Evolutionary conservation across 805 yeast species (phyloP), one percentile per base, ranked within the genome.

Genomic region (Candida gorgasii): DNA sequence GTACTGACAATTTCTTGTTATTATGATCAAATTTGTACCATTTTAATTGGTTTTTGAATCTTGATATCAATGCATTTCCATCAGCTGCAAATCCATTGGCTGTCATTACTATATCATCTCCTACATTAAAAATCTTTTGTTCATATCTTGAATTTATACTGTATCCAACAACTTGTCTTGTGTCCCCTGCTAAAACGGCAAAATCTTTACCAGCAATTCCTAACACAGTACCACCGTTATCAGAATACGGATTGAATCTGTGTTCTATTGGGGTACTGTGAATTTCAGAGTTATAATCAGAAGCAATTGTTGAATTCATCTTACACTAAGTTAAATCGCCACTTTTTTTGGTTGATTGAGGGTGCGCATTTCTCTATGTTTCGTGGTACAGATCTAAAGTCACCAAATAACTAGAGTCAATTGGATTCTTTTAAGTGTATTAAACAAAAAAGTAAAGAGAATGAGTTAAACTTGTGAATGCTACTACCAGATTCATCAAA

Each of bases 161-260:
- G 68, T 89, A 93, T 16, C 97, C 99, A 14, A 86, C 83, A 4
- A 96, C 88, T 58, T 86, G 95, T 73, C 99, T 84, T n/a, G 99
- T 93, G 64, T 93, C 99, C 35, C 98, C 98, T 0, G 99, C 99
- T 47, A 93, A 74, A 26, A 93, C 93, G 14, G 96, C 97, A 58
- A 89, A 93, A 65, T 93, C 97, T 62, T 89, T 87, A 39, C 99
- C 99, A 1, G 99, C 97, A 65, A 93, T 93, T 40, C 98, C 99
- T 53, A 93, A 71, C 42, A 92, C 90, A 6, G 98, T 92, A 58
- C 99, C 99, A 55, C 99, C 99, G 57, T 90, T 89, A 65, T 90
- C 96, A 22, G 92, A 72, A 71, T 89, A 89, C 28, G 97, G 97
- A 60, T 89, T 89, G 71, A 89, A 89, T 63, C 85, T 76, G 65